Percentiles rank a stretch among this genome's conserved stretches.
Conservation (phyloP, 2,329 filamentous ascomycete genomes). For the Pyrenochaeta sp. region DNA sequence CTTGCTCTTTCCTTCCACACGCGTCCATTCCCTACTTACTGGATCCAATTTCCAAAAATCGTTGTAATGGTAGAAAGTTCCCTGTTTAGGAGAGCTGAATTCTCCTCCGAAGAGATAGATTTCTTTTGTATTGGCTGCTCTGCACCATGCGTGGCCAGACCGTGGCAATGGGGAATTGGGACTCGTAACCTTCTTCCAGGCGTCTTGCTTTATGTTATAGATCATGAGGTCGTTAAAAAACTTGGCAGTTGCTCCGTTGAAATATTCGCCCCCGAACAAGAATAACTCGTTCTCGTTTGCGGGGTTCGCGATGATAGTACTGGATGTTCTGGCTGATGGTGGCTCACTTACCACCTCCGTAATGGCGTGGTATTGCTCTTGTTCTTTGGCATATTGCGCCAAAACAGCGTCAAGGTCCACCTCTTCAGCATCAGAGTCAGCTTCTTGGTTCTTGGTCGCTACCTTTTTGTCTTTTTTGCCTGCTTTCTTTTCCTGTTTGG, state of each 20-base stretch:
- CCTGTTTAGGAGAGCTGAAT: conserved; percentile 95
- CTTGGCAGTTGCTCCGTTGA: conserved; percentile 83
- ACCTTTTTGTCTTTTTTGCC: conserved; percentile 78
- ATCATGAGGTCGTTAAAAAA: conserved; percentile 74
- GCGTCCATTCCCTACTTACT: conserved; percentile 84
- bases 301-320: conserved; percentile 84
- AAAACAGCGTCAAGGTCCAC: conserved; percentile 92
- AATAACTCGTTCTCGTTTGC: conserved; percentile 87
- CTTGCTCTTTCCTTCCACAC: conserved; percentile 82
- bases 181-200: conserved; percentile 89
- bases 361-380: conserved; percentile 93
- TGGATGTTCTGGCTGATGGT: conserved; percentile 79
- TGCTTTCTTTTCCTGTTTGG: conserved; percentile 88
- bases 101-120: conserved; percentile 96
- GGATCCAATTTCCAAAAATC: conserved; percentile 97
- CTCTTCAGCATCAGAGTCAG: conserved; percentile 89
- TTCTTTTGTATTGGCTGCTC: conserved; percentile 82
- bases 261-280: conserved; percentile 94
- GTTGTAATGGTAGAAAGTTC: conserved; percentile 98
- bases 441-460: conserved; percentile 73
- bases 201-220: conserved; percentile 80
- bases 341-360: conserved; percentile 79
- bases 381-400: conserved; percentile 87
- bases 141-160: conserved; percentile 93
- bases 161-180: conserved; percentile 91